Evolutionary conservation across 169 alveolate species (phyloP).

Genomic region (Babesia ovis): DNA sequence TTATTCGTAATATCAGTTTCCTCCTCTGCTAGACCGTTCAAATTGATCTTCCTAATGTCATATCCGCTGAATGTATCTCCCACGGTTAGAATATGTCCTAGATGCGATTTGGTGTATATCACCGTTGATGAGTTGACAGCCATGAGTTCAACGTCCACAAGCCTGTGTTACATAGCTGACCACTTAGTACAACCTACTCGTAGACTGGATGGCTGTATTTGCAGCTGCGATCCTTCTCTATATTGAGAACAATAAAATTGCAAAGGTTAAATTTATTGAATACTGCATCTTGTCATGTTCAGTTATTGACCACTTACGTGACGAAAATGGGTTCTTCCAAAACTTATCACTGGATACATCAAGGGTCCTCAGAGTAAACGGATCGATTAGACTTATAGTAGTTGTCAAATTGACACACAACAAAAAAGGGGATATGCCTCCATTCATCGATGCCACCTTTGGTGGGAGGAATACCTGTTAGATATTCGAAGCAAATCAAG

Average conservation of each 20-base stretch:
- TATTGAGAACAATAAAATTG: slow-evolving; percentile 57
- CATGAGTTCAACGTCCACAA: slow-evolving; percentile 67
- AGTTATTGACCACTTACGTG: slow-evolving; percentile 30
- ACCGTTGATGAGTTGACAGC: slow-evolving; percentile 57
- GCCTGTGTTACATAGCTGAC: slow-evolving; percentile 9
- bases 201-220: slow-evolving; percentile 24
- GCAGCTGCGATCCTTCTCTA: slow-evolving; percentile 42
- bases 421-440: slow-evolving; percentile 65
- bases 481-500: too few relatives aligned
- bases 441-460: slow-evolving; percentile 58
- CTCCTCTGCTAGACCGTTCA: slow-evolving; percentile 67
- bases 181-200: slow-evolving; percentile 16
- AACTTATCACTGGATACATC: slow-evolving; percentile 61
- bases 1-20: slow-evolving; percentile 53
- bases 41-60: slow-evolving; percentile 54
- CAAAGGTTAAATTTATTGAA: slow-evolving; percentile 64
- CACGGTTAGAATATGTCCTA: slow-evolving; percentile 49
- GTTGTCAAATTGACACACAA: slow-evolving; percentile 56
- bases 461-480: slow-evolving; percentile 59
- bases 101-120: slow-evolving; percentile 65
- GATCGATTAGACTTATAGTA: slow-evolving; percentile 62
- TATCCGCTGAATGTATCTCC: slow-evolving; percentile 65
- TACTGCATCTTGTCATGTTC: slow-evolving; percentile 17
- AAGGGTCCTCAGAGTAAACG: slow-evolving; percentile 62
- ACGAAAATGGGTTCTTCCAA: slow-evolving; percentile 64